Percentiles rank a stretch among this genome's conserved stretches.
Evolutionary conservation across 2,329 filamentous ascomycete genomes (phyloP).

Genomic region (Trichothecium roseum): DNA sequence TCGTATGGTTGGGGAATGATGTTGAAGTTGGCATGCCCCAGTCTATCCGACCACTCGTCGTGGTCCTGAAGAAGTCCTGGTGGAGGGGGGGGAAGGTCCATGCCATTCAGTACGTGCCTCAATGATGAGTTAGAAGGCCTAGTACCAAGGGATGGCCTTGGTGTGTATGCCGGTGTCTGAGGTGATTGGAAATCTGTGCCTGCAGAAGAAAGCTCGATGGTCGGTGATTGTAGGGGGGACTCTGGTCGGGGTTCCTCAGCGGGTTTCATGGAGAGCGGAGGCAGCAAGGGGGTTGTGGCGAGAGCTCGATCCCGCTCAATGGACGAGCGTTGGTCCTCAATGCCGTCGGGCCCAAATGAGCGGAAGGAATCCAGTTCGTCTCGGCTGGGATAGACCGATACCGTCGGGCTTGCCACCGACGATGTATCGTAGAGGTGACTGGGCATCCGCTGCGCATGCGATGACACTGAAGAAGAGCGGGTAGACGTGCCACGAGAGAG

Average conservation of each 20-base stretch:
- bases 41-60: conserved; percentile 73
- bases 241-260: conserved; percentile 48
- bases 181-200: conserved; percentile 27
- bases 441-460: conserved; percentile 37
- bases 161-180: conserved; percentile 35
- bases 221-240: conserved; percentile 81
- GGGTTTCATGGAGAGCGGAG: conserved; percentile 61
- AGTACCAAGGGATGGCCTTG: conserved; percentile 58
- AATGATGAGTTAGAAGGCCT: conserved; percentile 73
- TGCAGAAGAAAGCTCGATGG: conserved; percentile 47
- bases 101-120: conserved; percentile 49
- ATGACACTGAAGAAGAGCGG: conserved; percentile 68
- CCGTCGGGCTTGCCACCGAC: conserved; percentile 50
- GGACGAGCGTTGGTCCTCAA: conserved; percentile 30
- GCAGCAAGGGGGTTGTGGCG: conserved; percentile 75
- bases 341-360: conserved; percentile 34
- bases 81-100: conserved; percentile 40
- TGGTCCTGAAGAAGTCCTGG: conserved; percentile 57
- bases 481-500: conserved; percentile 61
- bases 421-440: no score
- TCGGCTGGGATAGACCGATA: conserved; percentile 50
- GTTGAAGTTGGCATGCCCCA: conserved; percentile 90
- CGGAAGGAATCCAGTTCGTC: conserved; percentile 39
- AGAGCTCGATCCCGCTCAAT: conserved; percentile 48
- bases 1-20: conserved; percentile 75